Evolutionary conservation across 495 filamentous ascomycete genomes (phyloP), one percentile per base, ranked within the genome.

Genomic region (Hamigera avellanea): DNA sequence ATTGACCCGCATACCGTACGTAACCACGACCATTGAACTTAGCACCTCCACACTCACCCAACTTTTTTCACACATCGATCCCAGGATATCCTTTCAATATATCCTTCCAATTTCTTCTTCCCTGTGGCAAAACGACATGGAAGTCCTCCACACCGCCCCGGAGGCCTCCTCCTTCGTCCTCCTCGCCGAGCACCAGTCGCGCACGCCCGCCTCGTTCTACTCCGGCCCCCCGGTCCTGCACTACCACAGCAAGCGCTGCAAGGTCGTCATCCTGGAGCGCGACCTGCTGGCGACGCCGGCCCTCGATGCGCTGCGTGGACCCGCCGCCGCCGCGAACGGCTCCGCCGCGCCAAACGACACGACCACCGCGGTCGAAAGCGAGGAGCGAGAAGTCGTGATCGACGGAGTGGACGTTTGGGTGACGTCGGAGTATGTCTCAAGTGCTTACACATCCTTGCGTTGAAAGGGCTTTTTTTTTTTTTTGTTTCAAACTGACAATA

Each of bases 131-230:
- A 46, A 19, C 35, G 36, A 25, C 12, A 72, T 77, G 65, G 69
- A 74, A 52, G 36, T 62, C 14, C 61, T 80, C 14, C 60, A 52
- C 31, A 40, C 45, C 2, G 34, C 67, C 5, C 81, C 80, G 1
- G 49, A 62, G 6, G 42, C 64, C 6, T 57, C 59, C 18, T 64
- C 64, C 48, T 95, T 86, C 66, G 81, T 75, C 17, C 68, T 78
- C 8, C 72, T 98, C 30, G 63, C 72, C 13, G 77, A 81, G 37
- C 84, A 94, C 59, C 85, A 93, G 53, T 76, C 80, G 18, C 77
- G 79, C 41, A 98, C 91, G 7, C 91, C 91, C 0, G 56, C 64
- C 33, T 86, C 80, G 19, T 98, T 96, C 70, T 80, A 78, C 57
- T 69, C 70, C 49, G 80, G 75, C 8, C 82, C 80, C 37, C 76